Conservation (phyloP, 2,329 filamentous ascomycete species). For the Botrytis medusae region DNA sequence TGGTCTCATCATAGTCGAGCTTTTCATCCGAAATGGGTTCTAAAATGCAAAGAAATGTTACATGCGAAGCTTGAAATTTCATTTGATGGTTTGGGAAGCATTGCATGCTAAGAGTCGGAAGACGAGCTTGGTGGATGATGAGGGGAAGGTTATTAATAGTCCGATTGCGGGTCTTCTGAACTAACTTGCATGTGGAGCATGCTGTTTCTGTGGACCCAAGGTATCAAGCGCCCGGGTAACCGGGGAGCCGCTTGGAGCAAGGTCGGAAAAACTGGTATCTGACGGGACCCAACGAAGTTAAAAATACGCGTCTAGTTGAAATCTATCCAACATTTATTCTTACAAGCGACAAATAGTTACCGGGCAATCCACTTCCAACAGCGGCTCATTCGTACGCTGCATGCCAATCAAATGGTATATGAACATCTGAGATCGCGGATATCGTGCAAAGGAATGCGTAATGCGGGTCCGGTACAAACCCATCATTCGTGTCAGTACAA, state of each 20-base stretch:
- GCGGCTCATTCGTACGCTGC: not conserved
- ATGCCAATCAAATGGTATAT: not conserved
- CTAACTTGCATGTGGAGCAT: not conserved
- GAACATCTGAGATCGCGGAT: not conserved
- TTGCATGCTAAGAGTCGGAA: not conserved
- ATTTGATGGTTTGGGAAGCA: not conserved
- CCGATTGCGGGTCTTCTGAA: not conserved
- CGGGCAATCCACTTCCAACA: not conserved
- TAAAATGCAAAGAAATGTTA: not conserved
- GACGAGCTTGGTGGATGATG: not conserved
- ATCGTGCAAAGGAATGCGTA: not conserved
- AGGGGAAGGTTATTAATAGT: slow-evolving; percentile 7
- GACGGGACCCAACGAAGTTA: not conserved
- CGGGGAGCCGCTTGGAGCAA: not conserved
- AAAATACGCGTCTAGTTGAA: not conserved
- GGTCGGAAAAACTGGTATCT: not conserved
- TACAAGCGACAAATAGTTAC: not conserved
- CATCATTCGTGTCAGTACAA: not conserved
- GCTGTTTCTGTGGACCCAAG: not conserved
- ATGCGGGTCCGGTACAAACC: not conserved
- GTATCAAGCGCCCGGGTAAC: slow-evolving; percentile 1
- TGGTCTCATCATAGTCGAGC: not conserved
- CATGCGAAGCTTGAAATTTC: not conserved
- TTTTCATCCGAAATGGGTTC: not conserved
- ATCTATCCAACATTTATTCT: not conserved